Base-by-base conservation (phyloP, 352 stramenopile genomes). In the Paralagenidium karlingii region DNA sequence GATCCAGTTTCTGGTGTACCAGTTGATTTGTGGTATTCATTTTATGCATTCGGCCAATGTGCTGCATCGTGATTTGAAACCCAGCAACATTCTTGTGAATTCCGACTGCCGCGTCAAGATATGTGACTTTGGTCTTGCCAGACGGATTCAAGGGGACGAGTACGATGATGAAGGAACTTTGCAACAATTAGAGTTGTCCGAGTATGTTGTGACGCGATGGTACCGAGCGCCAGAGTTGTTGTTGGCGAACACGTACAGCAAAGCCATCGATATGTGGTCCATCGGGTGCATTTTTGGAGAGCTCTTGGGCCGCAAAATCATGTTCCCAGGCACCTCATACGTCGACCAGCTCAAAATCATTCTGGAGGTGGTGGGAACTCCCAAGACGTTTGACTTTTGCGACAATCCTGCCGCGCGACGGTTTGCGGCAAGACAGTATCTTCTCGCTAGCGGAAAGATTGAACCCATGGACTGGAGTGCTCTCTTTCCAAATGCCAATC, bases 251-350 rank as follows among this genome's bases (percentile, higher is more conserved):
- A 46, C 66, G 34, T 93, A 93, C 55, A 81, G 66, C 16, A 88
- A 83, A 42, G 75, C 76, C 15, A 74, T 93, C 45, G 94, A 98
- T 55, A 84, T 98, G 51, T 98, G 92, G 92, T 91, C 78, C 42
- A 94, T 98, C 25, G 96, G 96, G 10, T 99, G 96, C 58, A 99
- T 99, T 45, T 98, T 99, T 50, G 96, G 84, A 2, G 96, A 99
- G 62, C 69, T 99, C 13, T 71, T 99, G 11, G 75, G 81, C 3
- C 68, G 96, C 2, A 55, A 64, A 2, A 70, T 90, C 39, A 60
- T 93, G 29, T 93, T 93, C 31, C 76, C 79, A 3, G 79, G 79
- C 10, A 82, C 74, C 33, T 88, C 73, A 8, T 93, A 90, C 45
- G 76, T 93, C 18, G 76, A 93, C 45, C 79, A 93, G 45, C 58